Evolutionary conservation across 2,329 filamentous ascomycete genomes (phyloP).

Genomic region (Colletotrichum chrysophilum): DNA sequence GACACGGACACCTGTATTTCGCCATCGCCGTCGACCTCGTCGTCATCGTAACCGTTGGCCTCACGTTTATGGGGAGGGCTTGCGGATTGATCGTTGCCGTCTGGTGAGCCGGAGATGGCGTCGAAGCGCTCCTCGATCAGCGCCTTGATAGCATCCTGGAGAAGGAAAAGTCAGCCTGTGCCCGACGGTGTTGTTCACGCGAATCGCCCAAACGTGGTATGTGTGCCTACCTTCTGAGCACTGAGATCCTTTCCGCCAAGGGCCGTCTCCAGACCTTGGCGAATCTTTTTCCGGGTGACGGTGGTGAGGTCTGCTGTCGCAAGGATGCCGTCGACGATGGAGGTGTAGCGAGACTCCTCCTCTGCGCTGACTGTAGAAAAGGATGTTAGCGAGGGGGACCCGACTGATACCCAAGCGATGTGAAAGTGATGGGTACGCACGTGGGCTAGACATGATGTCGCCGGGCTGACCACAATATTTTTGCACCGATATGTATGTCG

Average conservation of each 20-base stretch:
- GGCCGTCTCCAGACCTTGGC: conserved; percentile 58
- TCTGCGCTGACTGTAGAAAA: conserved; percentile 50
- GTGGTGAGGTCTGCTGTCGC: conserved; percentile 63
- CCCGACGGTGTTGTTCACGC: neutral
- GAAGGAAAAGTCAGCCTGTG: neutral
- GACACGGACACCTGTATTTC: conserved; percentile 54
- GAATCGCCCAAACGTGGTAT: neutral
- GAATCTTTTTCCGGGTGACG: conserved; percentile 68
- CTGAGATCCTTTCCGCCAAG: conserved; percentile 63
- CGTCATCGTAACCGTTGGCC: conserved; percentile 37
- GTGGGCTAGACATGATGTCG: conserved; percentile 19
- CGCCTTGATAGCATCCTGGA: conserved; percentile 70
- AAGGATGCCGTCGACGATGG: conserved; percentile 66
- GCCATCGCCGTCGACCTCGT: conserved; percentile 37
- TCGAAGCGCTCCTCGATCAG: conserved; percentile 80
- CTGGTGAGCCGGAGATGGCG: conserved; percentile 53
- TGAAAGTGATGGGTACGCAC: neutral
- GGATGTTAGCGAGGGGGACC: neutral
- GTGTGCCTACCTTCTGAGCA: conserved; percentile 57
- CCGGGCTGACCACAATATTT: neutral
- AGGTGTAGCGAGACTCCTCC: conserved; percentile 58
- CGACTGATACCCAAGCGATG: too few species aligned
- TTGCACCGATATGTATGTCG: neutral
- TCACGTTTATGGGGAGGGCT: conserved; percentile 39
- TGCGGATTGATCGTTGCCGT: conserved; percentile 27